Conservation (phyloP, 768 basidiomycete genomes). For the Termitomyces sp. region DNA sequence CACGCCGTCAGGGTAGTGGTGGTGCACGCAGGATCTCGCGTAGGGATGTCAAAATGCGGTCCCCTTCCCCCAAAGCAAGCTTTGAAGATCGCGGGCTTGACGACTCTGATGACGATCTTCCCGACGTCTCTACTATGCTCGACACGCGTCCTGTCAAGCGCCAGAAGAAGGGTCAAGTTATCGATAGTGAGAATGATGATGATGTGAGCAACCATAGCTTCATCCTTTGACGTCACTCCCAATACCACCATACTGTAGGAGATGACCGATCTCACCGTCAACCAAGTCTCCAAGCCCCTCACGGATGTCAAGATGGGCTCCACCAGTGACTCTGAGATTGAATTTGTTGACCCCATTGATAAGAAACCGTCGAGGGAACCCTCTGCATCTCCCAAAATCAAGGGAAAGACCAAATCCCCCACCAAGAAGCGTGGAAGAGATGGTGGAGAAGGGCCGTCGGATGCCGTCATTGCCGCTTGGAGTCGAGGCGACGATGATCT, state of each 20-base stretch:
- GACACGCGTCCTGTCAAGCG: conserved; percentile 28
- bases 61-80: conserved; percentile 23
- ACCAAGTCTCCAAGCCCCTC: conserved; percentile 21
- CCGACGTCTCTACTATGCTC: conserved; percentile 42
- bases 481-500: conserved; percentile 56
- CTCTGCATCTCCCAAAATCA: conserved; percentile 21
- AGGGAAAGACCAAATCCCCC: conserved; percentile 14
- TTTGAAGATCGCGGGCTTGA: conserved; percentile 27
- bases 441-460: conserved; percentile 29
- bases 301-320: conserved; percentile 12
- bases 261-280: conserved; percentile 25
- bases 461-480: conserved; percentile 51
- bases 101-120: conserved; percentile 52
- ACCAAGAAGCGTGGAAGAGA: conserved; percentile 18
- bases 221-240: neutral
- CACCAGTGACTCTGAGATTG: conserved; percentile 24
- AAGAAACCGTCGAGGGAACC: neutral
- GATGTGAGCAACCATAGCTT: conserved; percentile 1
- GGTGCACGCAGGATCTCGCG: conserved; percentile 10
- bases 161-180: conserved; percentile 21
- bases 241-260: conserved; percentile 11
- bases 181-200: conserved; percentile 14
- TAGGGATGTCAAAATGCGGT: conserved; percentile 21
- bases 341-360: conserved; percentile 10
- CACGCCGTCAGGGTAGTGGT: conserved; percentile 26